Percentiles rank a stretch among this genome's conserved stretches.
Conservation (phyloP, 768 basidiomycete genomes). For the Mrakia hoshinonis region DNA sequence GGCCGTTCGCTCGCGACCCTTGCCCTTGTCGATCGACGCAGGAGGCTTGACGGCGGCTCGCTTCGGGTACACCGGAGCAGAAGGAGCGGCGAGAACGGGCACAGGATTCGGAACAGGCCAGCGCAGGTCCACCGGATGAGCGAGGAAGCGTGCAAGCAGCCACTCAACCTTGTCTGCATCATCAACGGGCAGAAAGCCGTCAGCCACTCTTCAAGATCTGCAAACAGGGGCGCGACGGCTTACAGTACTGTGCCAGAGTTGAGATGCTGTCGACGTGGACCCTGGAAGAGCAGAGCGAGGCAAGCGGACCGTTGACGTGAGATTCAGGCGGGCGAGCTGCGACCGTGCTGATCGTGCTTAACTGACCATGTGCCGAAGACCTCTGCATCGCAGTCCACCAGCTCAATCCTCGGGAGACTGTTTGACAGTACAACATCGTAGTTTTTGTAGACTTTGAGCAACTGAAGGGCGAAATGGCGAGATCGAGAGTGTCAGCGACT, state of each 20-base stretch:
- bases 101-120: background rate
- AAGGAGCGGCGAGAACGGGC: background rate
- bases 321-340: too few species aligned
- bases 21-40: background rate
- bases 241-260: background rate
- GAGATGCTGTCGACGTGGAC: background rate
- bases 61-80: background rate
- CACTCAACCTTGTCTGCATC: background rate
- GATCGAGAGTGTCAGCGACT: too few species aligned
- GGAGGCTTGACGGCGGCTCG: background rate
- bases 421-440: too few species aligned
- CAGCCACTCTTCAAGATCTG: background rate
- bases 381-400: too few species aligned
- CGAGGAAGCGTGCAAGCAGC: conserved; percentile 9
- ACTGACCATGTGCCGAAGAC: background rate
- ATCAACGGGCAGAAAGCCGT: background rate
- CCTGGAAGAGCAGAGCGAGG: background rate
- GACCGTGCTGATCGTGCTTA: too few species aligned
- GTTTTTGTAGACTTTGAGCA: too few species aligned
- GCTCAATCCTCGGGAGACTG: too few species aligned
- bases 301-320: too few species aligned
- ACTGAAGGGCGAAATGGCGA: too few species aligned
- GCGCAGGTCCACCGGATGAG: background rate
- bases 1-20: too few species aligned
- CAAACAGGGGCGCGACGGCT: background rate